phyloP scores from a whole-genome alignment of 768 basidiomycete species.

The Suillus alpinus region DNA sequence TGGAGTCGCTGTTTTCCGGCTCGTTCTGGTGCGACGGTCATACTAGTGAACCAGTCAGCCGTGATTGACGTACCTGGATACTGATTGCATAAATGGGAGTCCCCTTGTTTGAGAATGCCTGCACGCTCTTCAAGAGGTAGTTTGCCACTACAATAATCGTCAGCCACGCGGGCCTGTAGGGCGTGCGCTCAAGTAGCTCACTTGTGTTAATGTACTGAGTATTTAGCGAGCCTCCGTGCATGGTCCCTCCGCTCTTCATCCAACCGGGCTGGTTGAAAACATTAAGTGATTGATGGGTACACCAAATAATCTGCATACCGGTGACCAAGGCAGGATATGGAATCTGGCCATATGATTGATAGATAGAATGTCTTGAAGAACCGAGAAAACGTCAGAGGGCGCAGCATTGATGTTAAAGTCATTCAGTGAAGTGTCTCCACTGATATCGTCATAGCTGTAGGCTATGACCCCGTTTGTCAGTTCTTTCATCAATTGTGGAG shows the following conservation, averaged over 20 bases:
- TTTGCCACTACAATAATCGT: conserved; percentile 50
- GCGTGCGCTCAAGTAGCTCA: conserved; percentile 28
- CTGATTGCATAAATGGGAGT: conserved; percentile 60
- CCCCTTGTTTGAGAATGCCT: conserved; percentile 63
- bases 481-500: background rate
- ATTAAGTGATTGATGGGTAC: background rate
- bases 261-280: conserved; percentile 56
- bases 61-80: conserved; percentile 38
- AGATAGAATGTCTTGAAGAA: conserved; percentile 60
- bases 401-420: conserved; percentile 55
- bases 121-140: conserved; percentile 70
- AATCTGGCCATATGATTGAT: conserved; percentile 53
- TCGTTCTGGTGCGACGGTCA: conserved; percentile 41
- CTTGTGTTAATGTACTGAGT: conserved; percentile 47
- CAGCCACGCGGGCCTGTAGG: background rate
- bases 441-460: conserved; percentile 66
- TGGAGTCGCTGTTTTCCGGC: conserved; percentile 54
- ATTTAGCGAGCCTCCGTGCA: conserved; percentile 63
- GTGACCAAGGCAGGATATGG: conserved; percentile 72
- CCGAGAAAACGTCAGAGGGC: conserved; percentile 62
- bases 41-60: background rate
- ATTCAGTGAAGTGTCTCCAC: conserved; percentile 55
- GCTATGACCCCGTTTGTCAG: conserved; percentile 28
- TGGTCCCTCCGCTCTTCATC: conserved; percentile 70
- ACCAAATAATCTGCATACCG: conserved; percentile 40